These are phyloP conservation scores for Globisporangium cederbergense DNA, from an alignment of 352 stramenopile genomes.

Conservation along the genomic window DNA sequence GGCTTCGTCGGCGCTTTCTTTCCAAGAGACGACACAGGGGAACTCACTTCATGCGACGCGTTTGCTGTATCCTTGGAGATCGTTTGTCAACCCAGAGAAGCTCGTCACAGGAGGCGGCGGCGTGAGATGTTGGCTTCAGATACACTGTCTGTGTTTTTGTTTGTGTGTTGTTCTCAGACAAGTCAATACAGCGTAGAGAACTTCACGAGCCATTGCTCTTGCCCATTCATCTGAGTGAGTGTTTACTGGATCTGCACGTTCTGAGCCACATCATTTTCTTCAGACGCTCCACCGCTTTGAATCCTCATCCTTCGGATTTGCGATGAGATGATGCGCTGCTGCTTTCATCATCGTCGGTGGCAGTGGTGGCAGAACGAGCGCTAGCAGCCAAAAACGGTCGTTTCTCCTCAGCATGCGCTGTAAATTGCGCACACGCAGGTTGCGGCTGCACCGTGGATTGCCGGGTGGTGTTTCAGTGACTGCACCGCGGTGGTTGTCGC, in stretches of 20 bases:
- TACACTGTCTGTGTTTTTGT: background rate
- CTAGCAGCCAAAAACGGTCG: slow-evolving; percentile 28
- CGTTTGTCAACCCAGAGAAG: too few species aligned
- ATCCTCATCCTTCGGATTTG: background rate
- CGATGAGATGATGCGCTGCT: background rate
- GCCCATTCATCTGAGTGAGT: too few species aligned
- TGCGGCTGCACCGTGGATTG: too few species aligned
- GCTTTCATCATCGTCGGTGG: background rate
- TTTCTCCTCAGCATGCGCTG: slow-evolving; percentile 26
- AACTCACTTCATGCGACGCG: too few species aligned
- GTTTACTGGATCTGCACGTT: too few species aligned
- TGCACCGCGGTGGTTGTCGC: slow-evolving; percentile 15
- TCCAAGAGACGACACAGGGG: too few species aligned
- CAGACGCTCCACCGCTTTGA: background rate
- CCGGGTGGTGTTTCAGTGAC: background rate
- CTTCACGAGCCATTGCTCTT: too few species aligned
- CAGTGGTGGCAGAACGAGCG: slow-evolving; percentile 20
- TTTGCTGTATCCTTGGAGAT: too few species aligned
- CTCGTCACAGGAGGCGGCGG: too few species aligned
- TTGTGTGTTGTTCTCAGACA: too few species aligned
- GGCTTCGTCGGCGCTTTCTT: too few species aligned
- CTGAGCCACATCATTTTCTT: background rate
- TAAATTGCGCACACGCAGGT: slow-evolving; percentile 9
- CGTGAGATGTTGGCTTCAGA: background rate
- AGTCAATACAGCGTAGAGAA: too few species aligned